Evolutionary conservation across 306 rosid genomes (phyloP), one percentile per base, ranked within the genome.

Genomic region (Sicyos baderoa): DNA sequence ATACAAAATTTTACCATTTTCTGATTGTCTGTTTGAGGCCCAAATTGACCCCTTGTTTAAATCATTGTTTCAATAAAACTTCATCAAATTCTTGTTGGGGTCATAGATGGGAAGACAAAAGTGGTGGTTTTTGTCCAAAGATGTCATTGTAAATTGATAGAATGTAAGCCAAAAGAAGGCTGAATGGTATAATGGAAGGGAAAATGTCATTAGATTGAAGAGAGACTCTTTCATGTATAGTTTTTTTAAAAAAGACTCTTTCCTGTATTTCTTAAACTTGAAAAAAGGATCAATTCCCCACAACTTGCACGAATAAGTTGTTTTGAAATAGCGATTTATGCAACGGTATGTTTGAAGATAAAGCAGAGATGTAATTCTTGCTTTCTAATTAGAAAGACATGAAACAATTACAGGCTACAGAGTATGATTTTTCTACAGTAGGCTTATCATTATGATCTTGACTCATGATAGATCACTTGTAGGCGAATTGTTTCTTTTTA

Each of bases 91-190:
- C 14, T 62, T 17, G 10, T n/a, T 40, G 50, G n/a, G 47, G 68
- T 37, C 51, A 37, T 37, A 35, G 68, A 61, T 8, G 49, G 12
- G 50, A 61, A 7, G 48, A 61, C 68, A 35, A 62, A 59, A 32
- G 6, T 17, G 50, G 68, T 62, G 23, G 42, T 35, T 8, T n/a
- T 61, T 25, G 6, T 44, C 27, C 44, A 17, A 58, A 35, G 23
- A 61, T 7, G 49, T 32, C 7, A n/a, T 32, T 17, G 25, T 13
- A 10, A 29, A 17, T 37, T n/a, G 18, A 17, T 37, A 4, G 69
- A 63, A 4, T 4, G 32, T 63, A 17, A 37, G 3, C 50, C 29
- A 62, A 37, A 62, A 62, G 68, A 62, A 61, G 68, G 49, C n/a
- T 17, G 68, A 60, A 32, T 29, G 67, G 23, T 8, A 60, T 16